phyloP scores from a whole-genome alignment of 495 filamentous ascomycete genomes.

The Penicillium cosmopolitanum region DNA sequence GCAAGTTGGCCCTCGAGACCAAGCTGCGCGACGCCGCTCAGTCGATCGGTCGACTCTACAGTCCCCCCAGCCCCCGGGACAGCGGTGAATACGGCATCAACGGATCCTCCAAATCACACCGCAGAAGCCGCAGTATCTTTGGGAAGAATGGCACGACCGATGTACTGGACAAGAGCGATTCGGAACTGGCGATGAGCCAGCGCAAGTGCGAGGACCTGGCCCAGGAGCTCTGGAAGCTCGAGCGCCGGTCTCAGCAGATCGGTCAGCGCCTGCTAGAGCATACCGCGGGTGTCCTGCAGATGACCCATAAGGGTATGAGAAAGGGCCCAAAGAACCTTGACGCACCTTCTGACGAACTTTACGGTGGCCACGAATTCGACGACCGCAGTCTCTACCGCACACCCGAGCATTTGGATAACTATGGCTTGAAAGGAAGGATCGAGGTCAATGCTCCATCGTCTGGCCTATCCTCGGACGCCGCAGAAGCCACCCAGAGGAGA shows the following conservation, averaged over 20 bases:
- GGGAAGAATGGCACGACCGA: slow-evolving; percentile 39
- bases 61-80: slow-evolving; percentile 48
- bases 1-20: slow-evolving; percentile 85
- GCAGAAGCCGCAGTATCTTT: slow-evolving; percentile 54
- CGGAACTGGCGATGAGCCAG: slow-evolving; percentile 73
- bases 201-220: slow-evolving; percentile 85
- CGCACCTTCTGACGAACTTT: slow-evolving; percentile 69
- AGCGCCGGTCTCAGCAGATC: slow-evolving; percentile 71
- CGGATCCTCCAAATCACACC: slow-evolving; percentile 31
- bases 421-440: slow-evolving; percentile 37
- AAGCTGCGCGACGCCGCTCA: slow-evolving; percentile 93
- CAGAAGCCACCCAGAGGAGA: slow-evolving; percentile 66
- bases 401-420: slow-evolving; percentile 66
- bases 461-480: slow-evolving; percentile 31
- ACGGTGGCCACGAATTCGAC: slow-evolving; percentile 69
- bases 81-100: slow-evolving; percentile 39
- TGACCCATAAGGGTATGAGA: slow-evolving; percentile 74
- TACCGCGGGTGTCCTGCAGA: slow-evolving; percentile 86
- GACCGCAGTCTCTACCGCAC: slow-evolving; percentile 78
- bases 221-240: slow-evolving; percentile 74
- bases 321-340: slow-evolving; percentile 50
- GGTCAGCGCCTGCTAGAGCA: slow-evolving; percentile 80
- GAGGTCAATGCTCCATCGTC: slow-evolving; percentile 23
- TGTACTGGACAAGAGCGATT: slow-evolving; percentile 61
- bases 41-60: slow-evolving; percentile 79